phyloP scores from a whole-genome alignment of 331 rosid species.

The Spiraea crenata region DNA sequence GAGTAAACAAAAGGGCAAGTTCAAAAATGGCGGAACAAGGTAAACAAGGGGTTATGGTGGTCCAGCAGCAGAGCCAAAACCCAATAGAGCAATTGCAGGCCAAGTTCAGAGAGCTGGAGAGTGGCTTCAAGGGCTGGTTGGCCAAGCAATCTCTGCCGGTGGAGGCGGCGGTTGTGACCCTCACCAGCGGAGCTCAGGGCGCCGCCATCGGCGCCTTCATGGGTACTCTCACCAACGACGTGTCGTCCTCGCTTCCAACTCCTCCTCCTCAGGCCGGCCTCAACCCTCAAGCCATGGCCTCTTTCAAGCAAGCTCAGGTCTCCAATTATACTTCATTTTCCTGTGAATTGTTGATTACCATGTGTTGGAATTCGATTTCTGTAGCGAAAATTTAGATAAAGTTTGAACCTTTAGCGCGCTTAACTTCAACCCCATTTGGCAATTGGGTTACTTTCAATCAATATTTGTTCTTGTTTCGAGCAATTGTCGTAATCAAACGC shows the following conservation, averaged over 20 bases:
- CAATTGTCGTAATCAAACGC: background rate
- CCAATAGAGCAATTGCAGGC: constrained; percentile 68
- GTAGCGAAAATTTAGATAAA: background rate
- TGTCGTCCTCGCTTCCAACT: constrained; percentile 52
- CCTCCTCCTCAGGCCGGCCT: constrained; percentile 72
- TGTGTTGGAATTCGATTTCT: background rate
- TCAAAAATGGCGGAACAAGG: constrained; percentile 57
- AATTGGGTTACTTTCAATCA: background rate
- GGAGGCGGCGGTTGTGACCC: constrained; percentile 85
- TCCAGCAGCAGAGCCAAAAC: constrained; percentile 63
- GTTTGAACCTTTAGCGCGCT: background rate
- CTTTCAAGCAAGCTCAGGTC: constrained; percentile 97
- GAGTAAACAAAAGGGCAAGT: background rate
- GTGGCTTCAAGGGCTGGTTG: constrained; percentile 61
- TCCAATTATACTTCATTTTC: background rate
- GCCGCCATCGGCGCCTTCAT: constrained; percentile 85
- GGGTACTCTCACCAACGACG: constrained; percentile 80
- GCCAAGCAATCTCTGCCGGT: constrained; percentile 78
- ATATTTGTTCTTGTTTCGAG: constrained; percentile 4
- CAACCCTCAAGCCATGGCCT: constrained; percentile 89
- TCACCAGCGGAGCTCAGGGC: constrained; percentile 88
- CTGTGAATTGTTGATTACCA: background rate
- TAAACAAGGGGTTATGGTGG: constrained; percentile 50
- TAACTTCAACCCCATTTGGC: background rate
- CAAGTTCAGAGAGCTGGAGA: constrained; percentile 63